These are phyloP conservation scores for Aphanomyces euteiches DNA, from an alignment of 352 stramenopile species.

Conservation along the genomic window DNA sequence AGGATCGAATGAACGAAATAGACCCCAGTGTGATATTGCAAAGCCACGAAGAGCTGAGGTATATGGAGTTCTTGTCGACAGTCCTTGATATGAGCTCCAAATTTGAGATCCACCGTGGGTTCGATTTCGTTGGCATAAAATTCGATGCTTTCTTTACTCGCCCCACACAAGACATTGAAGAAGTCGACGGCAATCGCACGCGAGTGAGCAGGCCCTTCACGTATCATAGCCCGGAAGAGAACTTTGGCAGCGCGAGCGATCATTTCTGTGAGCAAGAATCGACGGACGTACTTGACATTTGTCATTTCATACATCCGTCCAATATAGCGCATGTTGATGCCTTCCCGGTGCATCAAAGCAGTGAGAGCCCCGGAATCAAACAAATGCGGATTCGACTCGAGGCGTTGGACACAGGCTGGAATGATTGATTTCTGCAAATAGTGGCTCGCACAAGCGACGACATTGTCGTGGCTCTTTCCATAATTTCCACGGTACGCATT, in stretches of 20 bases:
- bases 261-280: conserved; percentile 54
- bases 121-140: conserved; percentile 59
- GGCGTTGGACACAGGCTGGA: conserved; percentile 44
- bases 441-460: conserved; percentile 20
- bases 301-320: conserved; percentile 52
- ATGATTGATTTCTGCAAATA: conserved; percentile 41
- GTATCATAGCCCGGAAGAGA: conserved; percentile 41
- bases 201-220: not conserved
- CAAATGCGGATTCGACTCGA: conserved; percentile 37
- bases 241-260: conserved; percentile 56
- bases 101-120: conserved; percentile 45
- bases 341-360: conserved; percentile 42
- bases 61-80: conserved; percentile 38
- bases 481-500: conserved; percentile 29
- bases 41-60: conserved; percentile 48
- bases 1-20: conserved; percentile 15
- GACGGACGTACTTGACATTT: conserved; percentile 43
- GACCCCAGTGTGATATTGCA: conserved; percentile 43
- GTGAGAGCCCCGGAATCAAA: conserved; percentile 47
- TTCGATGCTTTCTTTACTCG: conserved; percentile 31
- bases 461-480: not conserved
- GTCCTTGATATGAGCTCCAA: conserved; percentile 31
- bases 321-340: conserved; percentile 58
- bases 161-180: conserved; percentile 49
- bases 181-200: conserved; percentile 46